Conservation (phyloP, 2,329 filamentous ascomycete genomes). For the Arthrobotrys sphaeroides region DNA sequence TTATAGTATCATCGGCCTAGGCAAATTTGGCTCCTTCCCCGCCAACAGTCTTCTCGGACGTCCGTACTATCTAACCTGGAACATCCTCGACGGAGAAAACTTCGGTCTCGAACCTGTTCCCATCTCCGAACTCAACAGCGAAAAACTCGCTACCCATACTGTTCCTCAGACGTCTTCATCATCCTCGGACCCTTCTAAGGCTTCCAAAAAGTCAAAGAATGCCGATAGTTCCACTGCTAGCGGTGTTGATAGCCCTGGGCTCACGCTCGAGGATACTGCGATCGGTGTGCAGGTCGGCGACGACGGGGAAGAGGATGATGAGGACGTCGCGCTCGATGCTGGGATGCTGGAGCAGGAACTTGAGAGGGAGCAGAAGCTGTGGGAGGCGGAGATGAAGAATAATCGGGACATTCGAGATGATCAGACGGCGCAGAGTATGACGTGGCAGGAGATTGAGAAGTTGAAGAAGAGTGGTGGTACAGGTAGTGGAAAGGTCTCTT, state of each 20-base stretch:
- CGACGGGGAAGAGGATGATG: constrained; percentile 52
- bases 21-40: constrained; percentile 91
- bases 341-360: constrained; percentile 54
- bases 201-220: constrained; percentile 29
- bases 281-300: constrained; percentile 57
- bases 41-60: constrained; percentile 90
- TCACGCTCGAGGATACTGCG: constrained; percentile 43
- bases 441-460: constrained; percentile 75
- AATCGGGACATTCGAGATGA: constrained; percentile 73
- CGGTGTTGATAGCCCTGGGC: constrained; percentile 43
- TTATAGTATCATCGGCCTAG: constrained; percentile 80
- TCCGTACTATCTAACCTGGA: constrained; percentile 87
- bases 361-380: constrained; percentile 61
- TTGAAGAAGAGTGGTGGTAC: constrained; percentile 74
- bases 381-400: constrained; percentile 67
- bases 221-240: constrained; percentile 34
- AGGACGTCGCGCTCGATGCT: constrained; percentile 62
- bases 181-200: not conserved
- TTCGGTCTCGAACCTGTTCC: constrained; percentile 56
- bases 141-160: constrained; percentile 54
- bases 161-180: not conserved
- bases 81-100: constrained; percentile 68
- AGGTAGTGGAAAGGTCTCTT: constrained; percentile 68
- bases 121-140: constrained; percentile 56
- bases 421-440: constrained; percentile 76